A percentile compares a stretch with the other conserved stretches of the same genome.
Conservation (phyloP, 805 yeast genomes). For the Saturnispora ahearnii region DNA sequence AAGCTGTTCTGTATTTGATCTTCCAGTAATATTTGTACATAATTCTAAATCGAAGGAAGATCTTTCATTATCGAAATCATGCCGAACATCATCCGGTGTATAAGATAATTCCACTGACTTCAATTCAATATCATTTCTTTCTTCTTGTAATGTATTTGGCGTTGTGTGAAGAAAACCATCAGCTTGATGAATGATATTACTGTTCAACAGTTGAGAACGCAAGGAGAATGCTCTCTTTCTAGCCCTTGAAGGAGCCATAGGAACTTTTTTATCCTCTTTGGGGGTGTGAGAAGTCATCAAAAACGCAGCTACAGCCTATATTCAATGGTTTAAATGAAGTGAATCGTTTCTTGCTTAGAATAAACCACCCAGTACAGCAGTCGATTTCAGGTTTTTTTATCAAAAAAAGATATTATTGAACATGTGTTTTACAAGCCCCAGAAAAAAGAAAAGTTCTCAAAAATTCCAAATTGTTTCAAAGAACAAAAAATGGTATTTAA, state of each 20-base stretch:
- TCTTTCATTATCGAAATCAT: conserved; percentile 13
- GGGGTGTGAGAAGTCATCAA: neutral
- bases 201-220: conserved; percentile 56
- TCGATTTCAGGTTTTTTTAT: too few species aligned
- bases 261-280: neutral
- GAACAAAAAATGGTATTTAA: too few species aligned
- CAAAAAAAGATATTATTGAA: too few species aligned
- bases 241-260: conserved; percentile 24
- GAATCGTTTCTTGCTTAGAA: too few species aligned
- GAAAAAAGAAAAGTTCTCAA: too few species aligned
- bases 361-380: too few species aligned
- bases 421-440: too few species aligned
- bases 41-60: neutral
- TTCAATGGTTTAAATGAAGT: neutral
- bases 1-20: conserved; percentile 15
- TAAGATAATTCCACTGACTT: conserved; percentile 25
- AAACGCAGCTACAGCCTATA: neutral
- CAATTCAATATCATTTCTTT: conserved; percentile 28
- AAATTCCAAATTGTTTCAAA: too few species aligned
- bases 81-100: conserved; percentile 19
- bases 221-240: conserved; percentile 59
- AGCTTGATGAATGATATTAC: conserved; percentile 24
- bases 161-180: conserved; percentile 12
- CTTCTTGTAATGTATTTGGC: conserved; percentile 5
- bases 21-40: neutral